phyloP scores from a whole-genome alignment of 306 rosid genomes.

The Cicer chorassanicum region DNA sequence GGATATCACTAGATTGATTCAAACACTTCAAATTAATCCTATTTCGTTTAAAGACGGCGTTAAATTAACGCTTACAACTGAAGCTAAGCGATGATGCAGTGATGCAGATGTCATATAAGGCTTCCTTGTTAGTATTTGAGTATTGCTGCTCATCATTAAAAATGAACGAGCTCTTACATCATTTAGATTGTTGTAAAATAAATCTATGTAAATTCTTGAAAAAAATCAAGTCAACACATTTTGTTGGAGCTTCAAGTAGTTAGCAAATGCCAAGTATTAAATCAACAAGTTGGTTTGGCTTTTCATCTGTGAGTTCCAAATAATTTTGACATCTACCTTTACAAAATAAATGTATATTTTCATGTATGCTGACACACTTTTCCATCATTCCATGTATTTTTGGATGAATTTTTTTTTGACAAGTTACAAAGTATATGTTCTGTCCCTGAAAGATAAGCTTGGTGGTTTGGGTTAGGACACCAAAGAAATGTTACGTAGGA shows the following conservation, averaged over 20 bases:
- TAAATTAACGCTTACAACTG: constrained; percentile 65
- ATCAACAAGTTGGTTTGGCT: constrained; percentile 23
- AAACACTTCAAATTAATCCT: constrained; percentile 63
- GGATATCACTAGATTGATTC: constrained; percentile 76
- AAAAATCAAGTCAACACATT: constrained; percentile 13
- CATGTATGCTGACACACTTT: not conserved
- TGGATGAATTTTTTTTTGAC: not conserved
- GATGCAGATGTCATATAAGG: constrained; percentile 20
- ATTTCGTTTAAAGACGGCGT: constrained; percentile 75
- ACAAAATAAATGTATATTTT: not conserved
- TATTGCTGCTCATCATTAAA: constrained; percentile 15
- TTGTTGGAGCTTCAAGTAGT: constrained; percentile 21
- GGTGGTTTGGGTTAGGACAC: no score
- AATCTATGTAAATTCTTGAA: constrained; percentile 26
- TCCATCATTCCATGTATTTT: constrained; percentile 4
- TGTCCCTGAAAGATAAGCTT: no score
- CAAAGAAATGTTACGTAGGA: no score
- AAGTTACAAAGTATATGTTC: not conserved
- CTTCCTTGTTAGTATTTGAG: constrained; percentile 25
- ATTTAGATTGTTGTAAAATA: constrained; percentile 39
- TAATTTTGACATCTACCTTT: not conserved
- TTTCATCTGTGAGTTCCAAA: constrained; percentile 13
- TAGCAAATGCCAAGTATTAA: constrained; percentile 15
- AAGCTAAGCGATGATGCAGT: constrained; percentile 50
- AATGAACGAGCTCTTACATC: constrained; percentile 14